phyloP scores from a whole-genome alignment of 306 rosid genomes.

The Lotus japonicus region DNA sequence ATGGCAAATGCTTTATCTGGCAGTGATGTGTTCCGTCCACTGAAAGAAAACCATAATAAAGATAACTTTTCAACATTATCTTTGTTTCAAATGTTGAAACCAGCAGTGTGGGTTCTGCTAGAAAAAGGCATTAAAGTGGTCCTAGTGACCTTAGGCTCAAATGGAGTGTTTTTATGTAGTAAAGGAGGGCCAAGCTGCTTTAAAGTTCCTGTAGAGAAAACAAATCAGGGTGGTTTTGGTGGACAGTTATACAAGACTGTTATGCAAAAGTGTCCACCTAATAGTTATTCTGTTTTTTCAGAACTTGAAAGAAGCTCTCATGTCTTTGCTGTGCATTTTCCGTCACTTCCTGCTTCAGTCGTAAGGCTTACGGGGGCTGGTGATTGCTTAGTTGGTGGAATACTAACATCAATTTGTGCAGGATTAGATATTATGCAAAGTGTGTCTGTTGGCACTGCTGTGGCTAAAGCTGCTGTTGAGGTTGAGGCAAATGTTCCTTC shows the following conservation, averaged over 20 bases:
- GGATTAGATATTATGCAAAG: constrained; percentile 81
- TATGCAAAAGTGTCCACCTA: constrained; percentile 46
- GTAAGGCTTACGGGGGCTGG: constrained; percentile 86
- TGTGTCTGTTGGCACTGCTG: constrained; percentile 79
- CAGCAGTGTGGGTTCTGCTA: constrained; percentile 68
- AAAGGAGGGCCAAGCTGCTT: constrained; percentile 46
- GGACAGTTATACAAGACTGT: constrained; percentile 37
- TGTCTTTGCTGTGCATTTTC: constrained; percentile 71
- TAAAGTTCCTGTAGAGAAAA: constrained; percentile 28
- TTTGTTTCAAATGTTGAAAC: constrained; percentile 56
- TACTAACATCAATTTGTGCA: constrained; percentile 58
- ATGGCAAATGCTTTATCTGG: constrained; percentile 77
- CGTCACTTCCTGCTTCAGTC: constrained; percentile 71
- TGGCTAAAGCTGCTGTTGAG: constrained; percentile 82
- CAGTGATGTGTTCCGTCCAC: constrained; percentile 35
- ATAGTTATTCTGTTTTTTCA: constrained; percentile 17
- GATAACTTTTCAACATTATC: constrained; percentile 32
- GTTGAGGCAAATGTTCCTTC: constrained; percentile 64
- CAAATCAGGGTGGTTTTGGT: constrained; percentile 8
- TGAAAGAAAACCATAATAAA: constrained; percentile 29
- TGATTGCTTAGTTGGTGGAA: constrained; percentile 93
- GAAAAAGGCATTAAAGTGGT: constrained; percentile 69
- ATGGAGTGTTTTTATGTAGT: constrained; percentile 70
- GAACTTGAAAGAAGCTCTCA: constrained; percentile 36
- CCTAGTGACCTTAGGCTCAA: constrained; percentile 63